Evolutionary conservation across 2,329 filamentous ascomycete genomes (phyloP).

Genomic region (Hypoxylon sp.): DNA sequence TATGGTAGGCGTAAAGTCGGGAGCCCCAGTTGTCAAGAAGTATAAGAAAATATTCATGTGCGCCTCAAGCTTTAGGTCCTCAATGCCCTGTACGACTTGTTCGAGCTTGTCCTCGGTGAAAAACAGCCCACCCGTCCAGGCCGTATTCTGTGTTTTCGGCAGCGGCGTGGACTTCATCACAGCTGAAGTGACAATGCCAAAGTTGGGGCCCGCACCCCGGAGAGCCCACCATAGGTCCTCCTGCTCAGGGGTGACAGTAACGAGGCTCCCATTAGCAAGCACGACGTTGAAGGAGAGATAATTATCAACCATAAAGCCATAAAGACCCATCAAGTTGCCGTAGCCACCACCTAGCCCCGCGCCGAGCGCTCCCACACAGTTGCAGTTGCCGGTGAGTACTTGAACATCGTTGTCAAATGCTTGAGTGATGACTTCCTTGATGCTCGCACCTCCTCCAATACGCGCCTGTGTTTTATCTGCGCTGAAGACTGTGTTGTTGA

Average conservation of each 20-base stretch:
- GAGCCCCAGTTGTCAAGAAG: slow-evolving; percentile 45
- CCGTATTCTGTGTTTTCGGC: slow-evolving; percentile 47
- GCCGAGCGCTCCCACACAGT: slow-evolving; percentile 49
- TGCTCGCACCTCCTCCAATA: slow-evolving; percentile 47
- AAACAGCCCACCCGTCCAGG: slow-evolving; percentile 48
- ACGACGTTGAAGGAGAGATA: slow-evolving; percentile 54
- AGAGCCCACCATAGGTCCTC: slow-evolving; percentile 65
- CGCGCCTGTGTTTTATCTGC: slow-evolving; percentile 44
- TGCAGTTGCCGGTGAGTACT: slow-evolving; percentile 49
- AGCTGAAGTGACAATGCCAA: slow-evolving; percentile 65
- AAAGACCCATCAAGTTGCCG: slow-evolving; percentile 40
- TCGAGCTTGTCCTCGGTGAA: slow-evolving; percentile 51
- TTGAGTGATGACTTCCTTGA: slow-evolving; percentile 44
- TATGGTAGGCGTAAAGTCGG: slow-evolving; percentile 45
- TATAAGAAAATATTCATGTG: slow-evolving; percentile 56
- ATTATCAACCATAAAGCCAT: slow-evolving; percentile 53
- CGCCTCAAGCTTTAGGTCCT: slow-evolving; percentile 55
- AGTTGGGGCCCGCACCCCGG: slow-evolving; percentile 65
- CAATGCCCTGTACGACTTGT: slow-evolving; percentile 55
- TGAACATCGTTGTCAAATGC: slow-evolving; percentile 46
- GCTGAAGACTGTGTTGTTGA: slow-evolving; percentile 47
- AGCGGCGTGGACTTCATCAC: slow-evolving; percentile 59
- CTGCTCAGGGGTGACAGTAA: slow-evolving; percentile 46
- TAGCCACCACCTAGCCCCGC: slow-evolving; percentile 46
- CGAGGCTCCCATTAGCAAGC: slow-evolving; percentile 46